A percentile compares a stretch with the other conserved stretches of the same genome.
Evolutionary conservation across 164 flowering plant genomes (phyloP).

Genomic region (Vitis labrusca): DNA sequence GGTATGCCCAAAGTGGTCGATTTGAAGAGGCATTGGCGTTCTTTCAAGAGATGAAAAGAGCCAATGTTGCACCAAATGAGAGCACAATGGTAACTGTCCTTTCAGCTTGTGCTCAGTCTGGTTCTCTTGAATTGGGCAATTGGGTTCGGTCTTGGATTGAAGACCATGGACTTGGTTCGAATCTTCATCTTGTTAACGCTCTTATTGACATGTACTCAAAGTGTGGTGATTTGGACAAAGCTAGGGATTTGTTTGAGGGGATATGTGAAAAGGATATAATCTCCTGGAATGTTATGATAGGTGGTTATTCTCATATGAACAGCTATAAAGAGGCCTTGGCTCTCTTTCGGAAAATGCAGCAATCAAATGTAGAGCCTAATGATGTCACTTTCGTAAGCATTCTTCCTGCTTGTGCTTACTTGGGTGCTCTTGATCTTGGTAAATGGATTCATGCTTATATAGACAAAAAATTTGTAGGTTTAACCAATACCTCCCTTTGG

Average conservation of each 20-base stretch:
- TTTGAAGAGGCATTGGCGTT: conserved; percentile 54
- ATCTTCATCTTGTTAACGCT: conserved; percentile 58
- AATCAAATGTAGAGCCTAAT: conserved; percentile 47
- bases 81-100: conserved; percentile 69
- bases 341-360: conserved; percentile 55
- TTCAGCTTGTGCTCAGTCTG: conserved; percentile 72
- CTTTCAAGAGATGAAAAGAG: conserved; percentile 51
- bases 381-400: conserved; percentile 63
- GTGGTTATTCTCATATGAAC: conserved; percentile 56
- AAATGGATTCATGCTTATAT: conserved; percentile 77
- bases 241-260: conserved; percentile 53
- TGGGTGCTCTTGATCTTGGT: conserved; percentile 71
- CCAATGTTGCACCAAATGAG: conserved; percentile 45
- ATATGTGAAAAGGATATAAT: conserved; percentile 41
- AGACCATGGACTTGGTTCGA: conserved; percentile 44
- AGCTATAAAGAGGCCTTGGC: conserved; percentile 54
- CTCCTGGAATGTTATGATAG: conserved; percentile 84
- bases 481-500: conserved; percentile 37
- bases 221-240: conserved; percentile 59
- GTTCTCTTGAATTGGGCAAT: conserved; percentile 50
- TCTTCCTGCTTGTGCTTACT: conserved; percentile 67
- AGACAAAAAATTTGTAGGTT: conserved; percentile 33
- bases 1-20: conserved; percentile 48
- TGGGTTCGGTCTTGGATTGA: conserved; percentile 60
- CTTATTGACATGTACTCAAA: conserved; percentile 82